These are phyloP conservation scores for Populus deltoides DNA, from an alignment of 345 rosid species.

Conservation along the genomic window DNA sequence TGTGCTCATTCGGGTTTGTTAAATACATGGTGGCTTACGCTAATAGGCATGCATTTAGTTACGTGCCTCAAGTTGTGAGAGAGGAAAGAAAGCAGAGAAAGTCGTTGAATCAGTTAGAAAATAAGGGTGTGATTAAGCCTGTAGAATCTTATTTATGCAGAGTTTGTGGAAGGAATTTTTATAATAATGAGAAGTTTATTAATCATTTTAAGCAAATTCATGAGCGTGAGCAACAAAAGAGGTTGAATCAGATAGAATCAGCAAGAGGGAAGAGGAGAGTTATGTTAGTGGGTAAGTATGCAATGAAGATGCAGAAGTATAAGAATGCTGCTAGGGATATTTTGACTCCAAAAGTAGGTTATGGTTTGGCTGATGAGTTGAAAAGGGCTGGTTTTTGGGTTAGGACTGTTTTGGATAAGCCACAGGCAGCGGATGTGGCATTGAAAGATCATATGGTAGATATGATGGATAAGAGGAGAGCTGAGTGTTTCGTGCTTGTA, in stretches of 20 bases:
- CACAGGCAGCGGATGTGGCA: slow-evolving; percentile 48
- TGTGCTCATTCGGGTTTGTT: slow-evolving; percentile 62
- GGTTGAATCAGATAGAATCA: slow-evolving; percentile 74
- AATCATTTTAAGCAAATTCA: slow-evolving; percentile 84
- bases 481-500: slow-evolving; percentile 73
- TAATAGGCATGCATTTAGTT: slow-evolving; percentile 59
- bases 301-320: slow-evolving; percentile 83
- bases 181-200: slow-evolving; percentile 56
- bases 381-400: slow-evolving; percentile 76
- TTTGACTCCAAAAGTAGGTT: slow-evolving; percentile 65
- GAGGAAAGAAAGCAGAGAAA: slow-evolving; percentile 60
- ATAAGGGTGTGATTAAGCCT: slow-evolving; percentile 51
- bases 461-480: slow-evolving; percentile 67
- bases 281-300: slow-evolving; percentile 59
- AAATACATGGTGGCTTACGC: slow-evolving; percentile 65
- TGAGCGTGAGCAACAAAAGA: slow-evolving; percentile 70
- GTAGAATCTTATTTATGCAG: slow-evolving; percentile 58
- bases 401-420: slow-evolving; percentile 55
- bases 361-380: slow-evolving; percentile 68
- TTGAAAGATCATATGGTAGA: slow-evolving; percentile 56
- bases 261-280: slow-evolving; percentile 77
- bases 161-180: slow-evolving; percentile 79
- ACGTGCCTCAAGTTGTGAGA: slow-evolving; percentile 51
- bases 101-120: slow-evolving; percentile 59
- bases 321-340: slow-evolving; percentile 52